Base-by-base conservation (phyloP, 257 asterid species). In the Jacaranda mimosifolia region DNA sequence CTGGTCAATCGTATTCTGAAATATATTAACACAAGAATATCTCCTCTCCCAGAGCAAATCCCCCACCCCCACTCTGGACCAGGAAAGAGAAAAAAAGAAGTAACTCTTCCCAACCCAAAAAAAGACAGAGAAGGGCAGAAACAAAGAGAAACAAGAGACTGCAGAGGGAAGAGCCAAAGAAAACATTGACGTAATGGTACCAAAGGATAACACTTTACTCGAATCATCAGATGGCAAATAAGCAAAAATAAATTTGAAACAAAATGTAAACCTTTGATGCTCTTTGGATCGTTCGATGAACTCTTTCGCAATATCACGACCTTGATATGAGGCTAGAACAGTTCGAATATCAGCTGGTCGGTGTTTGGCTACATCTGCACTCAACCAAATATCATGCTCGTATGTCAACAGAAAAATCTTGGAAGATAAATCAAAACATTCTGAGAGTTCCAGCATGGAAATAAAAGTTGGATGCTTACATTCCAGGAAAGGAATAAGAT, bases 401-500 rank as follows among this genome's bases (percentile, higher is more conserved):
- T 46, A 58, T 59, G 59, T 56, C 74, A 63, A 66, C 32, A 59
- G 42, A 17, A 12, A 14, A 17, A 11, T 32, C 17, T 51, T 32
- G 38, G 67, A 70, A 58, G 40, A 21, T 56, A 49, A 46, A 52
- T 66, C 73, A 60, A 35, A 75, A 66, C 66, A 82, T 13, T 6
- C 19, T 7, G 63, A 51, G 35, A 76, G 43, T 48, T 14, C 39
- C 51, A 70, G 21, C 42, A 60, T 42, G 17, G 58, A 43, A 14
- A 4, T 18, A 48, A 67, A 63, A 2, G 49, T 48, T n/a, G 68
- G 73, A 73, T 77, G 63, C 94, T 86, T 80, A 92, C 99, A 94
- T 83, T 94, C 99, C 68, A 94, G 92, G 82, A 94, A 94, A 3
- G 97, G 98, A 70, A 92, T 90, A 36, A 92, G 94, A 88, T 94